These are phyloP conservation scores for Lindgomyces ingoldianus DNA, from an alignment of 495 filamentous ascomycete genomes.

Conservation along the genomic window DNA sequence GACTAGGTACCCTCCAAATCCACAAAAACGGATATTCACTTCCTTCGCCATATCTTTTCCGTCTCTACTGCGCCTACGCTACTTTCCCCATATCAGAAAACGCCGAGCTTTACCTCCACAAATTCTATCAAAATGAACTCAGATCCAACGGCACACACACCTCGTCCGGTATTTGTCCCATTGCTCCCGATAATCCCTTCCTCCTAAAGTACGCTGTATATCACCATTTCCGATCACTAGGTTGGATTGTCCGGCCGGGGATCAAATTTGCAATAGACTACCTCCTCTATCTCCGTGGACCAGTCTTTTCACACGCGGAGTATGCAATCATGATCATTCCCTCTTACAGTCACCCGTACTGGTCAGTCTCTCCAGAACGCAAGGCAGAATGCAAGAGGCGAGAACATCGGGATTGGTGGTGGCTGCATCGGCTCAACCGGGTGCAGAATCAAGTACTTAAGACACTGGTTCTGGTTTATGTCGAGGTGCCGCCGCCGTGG, in stretches of 20 bases:
- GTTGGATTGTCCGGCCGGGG: constrained; percentile 92
- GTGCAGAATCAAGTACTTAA: constrained; percentile 90
- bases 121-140: constrained; percentile 57
- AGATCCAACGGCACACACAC: constrained; percentile 66
- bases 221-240: constrained; percentile 94
- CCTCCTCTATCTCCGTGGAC: constrained; percentile 91
- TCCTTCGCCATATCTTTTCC: constrained; percentile 41
- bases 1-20: constrained; percentile 73
- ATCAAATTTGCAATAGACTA: constrained; percentile 95
- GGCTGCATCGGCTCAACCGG: constrained; percentile 87
- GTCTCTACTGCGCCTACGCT: constrained; percentile 41
- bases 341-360: constrained; percentile 74
- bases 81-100: constrained; percentile 41
- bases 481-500: constrained; percentile 79
- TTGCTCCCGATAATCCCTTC: constrained; percentile 75
- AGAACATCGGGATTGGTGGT: constrained; percentile 73
- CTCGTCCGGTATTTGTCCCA: constrained; percentile 38
- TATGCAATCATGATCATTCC: constrained; percentile 85
- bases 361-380: constrained; percentile 56
- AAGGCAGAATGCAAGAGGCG: constrained; percentile 51
- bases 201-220: constrained; percentile 84
- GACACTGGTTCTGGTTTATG: constrained; percentile 81
- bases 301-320: constrained; percentile 90
- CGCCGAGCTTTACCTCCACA: constrained; percentile 43
- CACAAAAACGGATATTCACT: constrained; percentile 53